Conservation (phyloP, 345 rosid genomes). For the Citrus inodora region DNA sequence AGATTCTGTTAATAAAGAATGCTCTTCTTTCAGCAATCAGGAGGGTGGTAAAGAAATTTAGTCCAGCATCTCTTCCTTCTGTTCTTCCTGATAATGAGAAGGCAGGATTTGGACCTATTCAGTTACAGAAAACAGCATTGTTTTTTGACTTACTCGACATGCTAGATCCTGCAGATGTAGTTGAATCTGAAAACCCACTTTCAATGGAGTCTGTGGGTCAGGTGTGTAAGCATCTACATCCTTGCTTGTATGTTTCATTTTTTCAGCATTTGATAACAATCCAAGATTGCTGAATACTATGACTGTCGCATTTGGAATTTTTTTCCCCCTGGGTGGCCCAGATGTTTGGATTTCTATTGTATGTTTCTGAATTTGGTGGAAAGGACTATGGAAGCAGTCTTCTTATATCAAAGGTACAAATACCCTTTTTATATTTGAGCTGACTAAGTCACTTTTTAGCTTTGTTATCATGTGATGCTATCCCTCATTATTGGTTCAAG, state of each 20-base stretch:
- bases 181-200: conserved; percentile 50
- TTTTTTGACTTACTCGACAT: conserved; percentile 50
- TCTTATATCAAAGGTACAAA: conserved; percentile 61
- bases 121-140: conserved; percentile 47
- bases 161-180: conserved; percentile 40
- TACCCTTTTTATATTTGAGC: conserved; percentile 7
- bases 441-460: background rate
- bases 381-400: conserved; percentile 45
- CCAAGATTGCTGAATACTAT: conserved; percentile 14
- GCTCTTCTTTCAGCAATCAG: conserved; percentile 52
- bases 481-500: background rate
- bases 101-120: conserved; percentile 61
- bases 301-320: background rate
- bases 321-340: conserved; percentile 16
- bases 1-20: conserved; percentile 8
- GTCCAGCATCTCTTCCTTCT: conserved; percentile 40
- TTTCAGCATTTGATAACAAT: background rate
- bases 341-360: conserved; percentile 86
- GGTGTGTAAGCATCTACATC: conserved; percentile 33
- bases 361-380: conserved; percentile 51
- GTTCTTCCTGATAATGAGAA: conserved; percentile 43
- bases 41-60: conserved; percentile 52
- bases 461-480: background rate
- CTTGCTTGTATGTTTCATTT: background rate
- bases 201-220: conserved; percentile 85